phyloP scores from a whole-genome alignment of 1,284 basidiomycete genomes.

The Coniophora puteana region DNA sequence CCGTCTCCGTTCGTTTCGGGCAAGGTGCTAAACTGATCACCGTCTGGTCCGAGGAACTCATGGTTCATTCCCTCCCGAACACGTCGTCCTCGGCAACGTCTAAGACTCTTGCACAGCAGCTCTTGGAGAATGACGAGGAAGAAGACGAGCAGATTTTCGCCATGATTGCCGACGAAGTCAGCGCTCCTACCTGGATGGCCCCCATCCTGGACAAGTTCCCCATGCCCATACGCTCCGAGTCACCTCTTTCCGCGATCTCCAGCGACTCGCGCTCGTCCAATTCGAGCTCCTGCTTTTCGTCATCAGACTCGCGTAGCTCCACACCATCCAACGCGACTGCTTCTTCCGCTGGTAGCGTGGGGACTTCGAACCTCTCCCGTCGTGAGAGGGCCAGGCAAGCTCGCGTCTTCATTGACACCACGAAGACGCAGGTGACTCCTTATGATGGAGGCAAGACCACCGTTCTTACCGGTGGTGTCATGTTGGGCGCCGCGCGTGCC shows the following conservation, averaged over 20 bases:
- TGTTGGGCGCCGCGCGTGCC: slow-evolving; percentile 55
- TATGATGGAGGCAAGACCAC: slow-evolving; percentile 85
- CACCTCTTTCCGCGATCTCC: slow-evolving; percentile 54
- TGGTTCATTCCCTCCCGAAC: slow-evolving; percentile 22
- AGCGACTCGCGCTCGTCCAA: slow-evolving; percentile 69
- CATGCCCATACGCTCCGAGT: slow-evolving; percentile 45
- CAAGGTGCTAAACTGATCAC: slow-evolving; percentile 44
- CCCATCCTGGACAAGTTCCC: slow-evolving; percentile 60
- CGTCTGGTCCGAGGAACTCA: slow-evolving; percentile 59
- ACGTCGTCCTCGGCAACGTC: slow-evolving; percentile 20
- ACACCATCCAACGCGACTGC: slow-evolving; percentile 42
- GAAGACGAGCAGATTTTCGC: slow-evolving; percentile 71
- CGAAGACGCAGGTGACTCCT: slow-evolving; percentile 73
- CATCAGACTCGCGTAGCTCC: slow-evolving; percentile 37
- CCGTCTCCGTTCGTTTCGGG: slow-evolving; percentile 60
- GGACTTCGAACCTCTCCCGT: slow-evolving; percentile 49
- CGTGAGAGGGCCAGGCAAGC: slow-evolving; percentile 63
- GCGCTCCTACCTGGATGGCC: slow-evolving; percentile 62
- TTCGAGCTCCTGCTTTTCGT: slow-evolving; percentile 63
- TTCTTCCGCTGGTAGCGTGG: slow-evolving; percentile 27
- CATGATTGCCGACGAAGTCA: slow-evolving; percentile 67
- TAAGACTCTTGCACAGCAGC: slow-evolving; percentile 69
- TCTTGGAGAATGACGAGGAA: slow-evolving; percentile 61
- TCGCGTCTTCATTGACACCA: slow-evolving; percentile 64
- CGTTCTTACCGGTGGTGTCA: slow-evolving; percentile 78